Conservation (phyloP, 192 early-diverging fungal genomes). For the Coemansia sp. region DNA sequence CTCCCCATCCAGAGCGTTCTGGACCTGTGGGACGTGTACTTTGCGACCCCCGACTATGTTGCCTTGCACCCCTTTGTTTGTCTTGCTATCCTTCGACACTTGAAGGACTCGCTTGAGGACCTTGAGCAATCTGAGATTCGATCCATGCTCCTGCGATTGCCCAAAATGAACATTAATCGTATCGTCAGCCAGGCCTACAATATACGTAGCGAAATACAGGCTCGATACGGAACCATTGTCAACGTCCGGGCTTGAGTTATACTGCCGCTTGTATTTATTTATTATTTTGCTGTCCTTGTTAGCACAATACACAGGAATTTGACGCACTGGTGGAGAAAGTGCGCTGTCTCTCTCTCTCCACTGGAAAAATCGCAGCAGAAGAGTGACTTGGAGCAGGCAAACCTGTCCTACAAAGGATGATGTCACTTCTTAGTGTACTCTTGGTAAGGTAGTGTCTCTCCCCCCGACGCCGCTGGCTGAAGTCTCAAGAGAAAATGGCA, state of each 20-base stretch:
- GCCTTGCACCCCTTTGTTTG: conserved; percentile 89
- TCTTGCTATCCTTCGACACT: conserved; percentile 75
- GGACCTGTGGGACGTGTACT: conserved; percentile 90
- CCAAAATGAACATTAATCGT: conserved; percentile 69
- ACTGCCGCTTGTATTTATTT: neutral
- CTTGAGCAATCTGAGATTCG: conserved; percentile 92
- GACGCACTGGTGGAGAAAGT: neutral
- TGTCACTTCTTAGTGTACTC: neutral
- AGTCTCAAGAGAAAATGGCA: neutral
- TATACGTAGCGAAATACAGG: conserved; percentile 70
- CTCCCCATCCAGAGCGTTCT: conserved; percentile 81
- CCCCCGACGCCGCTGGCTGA: neutral
- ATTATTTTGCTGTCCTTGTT: neutral
- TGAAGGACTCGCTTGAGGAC: conserved; percentile 85
- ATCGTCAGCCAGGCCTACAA: conserved; percentile 74
- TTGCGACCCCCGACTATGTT: conserved; percentile 74
- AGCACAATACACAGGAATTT: neutral
- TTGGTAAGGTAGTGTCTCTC: neutral
- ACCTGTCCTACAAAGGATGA: neutral
- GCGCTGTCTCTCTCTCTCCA: neutral
- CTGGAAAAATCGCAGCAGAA: neutral
- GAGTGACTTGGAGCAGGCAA: neutral
- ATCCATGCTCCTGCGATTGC: conserved; percentile 78
- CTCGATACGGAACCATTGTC: conserved; percentile 49
- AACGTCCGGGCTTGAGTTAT: conserved; percentile 5